Evolutionary conservation across 2,329 filamentous ascomycete species (phyloP).

Genomic region (Monosporascus sp.): DNA sequence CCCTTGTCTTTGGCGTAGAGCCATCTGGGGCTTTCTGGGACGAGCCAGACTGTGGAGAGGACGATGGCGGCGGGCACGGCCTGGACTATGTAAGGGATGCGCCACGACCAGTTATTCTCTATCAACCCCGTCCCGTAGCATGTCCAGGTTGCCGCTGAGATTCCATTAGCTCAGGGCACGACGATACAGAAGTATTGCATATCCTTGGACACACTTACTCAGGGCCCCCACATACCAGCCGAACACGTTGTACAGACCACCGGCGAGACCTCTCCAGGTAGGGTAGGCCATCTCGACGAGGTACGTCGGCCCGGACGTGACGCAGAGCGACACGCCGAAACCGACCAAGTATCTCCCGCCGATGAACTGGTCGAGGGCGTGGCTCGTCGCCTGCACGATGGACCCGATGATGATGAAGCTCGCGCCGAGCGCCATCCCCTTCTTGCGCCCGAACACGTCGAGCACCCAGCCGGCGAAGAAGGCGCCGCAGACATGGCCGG

Average conservation of each 20-base stretch:
- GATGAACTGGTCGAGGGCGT: slow-evolving; percentile 33
- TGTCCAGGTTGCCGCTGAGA: slow-evolving; percentile 45
- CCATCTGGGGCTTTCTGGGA: slow-evolving; percentile 37
- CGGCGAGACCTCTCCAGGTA: slow-evolving; percentile 44
- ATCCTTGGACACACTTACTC: not conserved
- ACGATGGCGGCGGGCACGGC: slow-evolving; percentile 37
- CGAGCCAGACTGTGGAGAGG: slow-evolving; percentile 30
- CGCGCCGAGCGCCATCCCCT: slow-evolving; percentile 40
- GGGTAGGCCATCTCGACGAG: slow-evolving; percentile 42
- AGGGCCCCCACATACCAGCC: no score
- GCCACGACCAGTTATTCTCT: slow-evolving; percentile 40
- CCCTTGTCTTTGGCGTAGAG: slow-evolving; percentile 35
- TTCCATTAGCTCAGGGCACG: slow-evolving; percentile 14
- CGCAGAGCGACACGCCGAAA: slow-evolving; percentile 41
- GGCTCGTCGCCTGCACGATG: slow-evolving; percentile 34
- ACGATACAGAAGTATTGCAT: not conserved
- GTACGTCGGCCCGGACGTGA: slow-evolving; percentile 42
- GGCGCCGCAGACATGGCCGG: slow-evolving; percentile 36
- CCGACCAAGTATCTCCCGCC: slow-evolving; percentile 43
- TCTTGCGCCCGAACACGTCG: slow-evolving; percentile 37
- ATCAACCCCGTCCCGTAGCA: slow-evolving; percentile 31
- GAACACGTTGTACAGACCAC: slow-evolving; percentile 22
- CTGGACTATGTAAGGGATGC: slow-evolving; percentile 44
- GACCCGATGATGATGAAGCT: slow-evolving; percentile 39
- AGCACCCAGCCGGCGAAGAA: slow-evolving; percentile 39